A percentile compares a stretch with the other conserved stretches of the same genome.
Evolutionary conservation across 805 yeast species (phyloP).

Genomic region (Cyberlindnera maclurae): DNA sequence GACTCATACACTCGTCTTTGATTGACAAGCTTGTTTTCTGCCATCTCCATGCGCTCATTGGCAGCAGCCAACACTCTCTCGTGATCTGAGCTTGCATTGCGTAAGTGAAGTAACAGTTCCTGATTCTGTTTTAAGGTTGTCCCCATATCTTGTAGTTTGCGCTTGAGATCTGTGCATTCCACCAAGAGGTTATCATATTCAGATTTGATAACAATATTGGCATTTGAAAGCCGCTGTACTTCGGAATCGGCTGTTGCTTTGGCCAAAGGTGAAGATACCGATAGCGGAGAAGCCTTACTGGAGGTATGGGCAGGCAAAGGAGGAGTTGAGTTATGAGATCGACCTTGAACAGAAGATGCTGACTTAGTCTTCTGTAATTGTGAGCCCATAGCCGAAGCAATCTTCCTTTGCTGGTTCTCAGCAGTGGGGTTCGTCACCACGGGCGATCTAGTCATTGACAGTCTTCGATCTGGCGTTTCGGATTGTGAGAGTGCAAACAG

Average conservation of each 20-base stretch:
- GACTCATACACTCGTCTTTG: conserved; percentile 41
- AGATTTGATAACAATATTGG: conserved; percentile 15
- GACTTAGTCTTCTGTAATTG: background rate
- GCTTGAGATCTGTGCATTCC: conserved; percentile 7
- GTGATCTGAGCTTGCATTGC: conserved; percentile 7
- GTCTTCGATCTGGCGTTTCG: conserved; percentile 1
- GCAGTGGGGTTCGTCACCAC: background rate
- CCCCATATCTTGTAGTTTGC: conserved; percentile 6
- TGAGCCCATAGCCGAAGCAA: too few relatives aligned
- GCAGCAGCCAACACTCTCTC: conserved; percentile 9
- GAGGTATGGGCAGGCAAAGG: conserved; percentile 1
- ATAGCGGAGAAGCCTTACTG: background rate
- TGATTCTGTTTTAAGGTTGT: conserved; percentile 25
- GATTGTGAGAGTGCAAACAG: conserved; percentile 1
- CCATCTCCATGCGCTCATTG: conserved; percentile 8
- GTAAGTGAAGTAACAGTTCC: conserved; percentile 8
- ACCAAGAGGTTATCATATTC: conserved; percentile 36
- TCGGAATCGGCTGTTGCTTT: conserved; percentile 13
- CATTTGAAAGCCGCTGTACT: conserved; percentile 12
- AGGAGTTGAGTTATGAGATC: conserved; percentile 7
- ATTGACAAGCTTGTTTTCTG: conserved; percentile 39
- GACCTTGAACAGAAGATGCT: conserved; percentile 3
- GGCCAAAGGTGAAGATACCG: background rate
- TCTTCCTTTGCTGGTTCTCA: too few relatives aligned
- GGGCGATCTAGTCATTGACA: conserved; percentile 5